These are phyloP conservation scores for Penicillium herquei DNA, from an alignment of 495 filamentous ascomycete species.

Conservation along the genomic window DNA sequence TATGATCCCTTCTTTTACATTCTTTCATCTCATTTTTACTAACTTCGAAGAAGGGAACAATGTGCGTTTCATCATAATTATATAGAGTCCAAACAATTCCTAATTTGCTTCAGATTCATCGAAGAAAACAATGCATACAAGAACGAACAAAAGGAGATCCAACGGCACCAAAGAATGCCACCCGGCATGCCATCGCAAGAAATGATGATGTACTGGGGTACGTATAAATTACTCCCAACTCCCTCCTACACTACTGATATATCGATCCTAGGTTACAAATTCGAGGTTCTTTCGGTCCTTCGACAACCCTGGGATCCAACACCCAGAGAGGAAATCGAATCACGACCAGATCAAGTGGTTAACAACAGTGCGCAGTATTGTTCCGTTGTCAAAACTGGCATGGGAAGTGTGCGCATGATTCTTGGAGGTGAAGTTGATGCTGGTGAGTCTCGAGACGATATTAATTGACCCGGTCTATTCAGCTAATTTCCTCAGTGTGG, in stretches of 20 bases:
- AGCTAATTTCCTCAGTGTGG: constrained; percentile 59
- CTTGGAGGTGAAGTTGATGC: constrained; percentile 97
- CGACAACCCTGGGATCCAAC: constrained; percentile 68
- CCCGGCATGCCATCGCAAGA: constrained; percentile 60
- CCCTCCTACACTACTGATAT: neutral
- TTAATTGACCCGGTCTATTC: neutral
- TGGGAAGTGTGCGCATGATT: constrained; percentile 68
- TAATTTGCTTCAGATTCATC: constrained; percentile 65
- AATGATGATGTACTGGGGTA: constrained; percentile 65
- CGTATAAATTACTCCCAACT: neutral
- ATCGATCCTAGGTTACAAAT: constrained; percentile 76
- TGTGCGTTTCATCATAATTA: constrained; percentile 52
- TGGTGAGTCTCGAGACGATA: constrained; percentile 50
- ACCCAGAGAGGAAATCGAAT: constrained; percentile 72
- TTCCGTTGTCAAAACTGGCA: constrained; percentile 82
- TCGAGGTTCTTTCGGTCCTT: constrained; percentile 80
- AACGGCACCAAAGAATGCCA: constrained; percentile 50
- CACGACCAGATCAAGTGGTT: constrained; percentile 64
- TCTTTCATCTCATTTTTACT: constrained; percentile 16
- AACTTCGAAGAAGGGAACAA: constrained; percentile 60
- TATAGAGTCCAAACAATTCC: neutral
- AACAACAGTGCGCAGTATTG: constrained; percentile 93
- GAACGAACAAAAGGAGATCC: constrained; percentile 50
- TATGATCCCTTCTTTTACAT: constrained; percentile 39
- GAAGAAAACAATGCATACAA: constrained; percentile 83